A percentile compares a stretch with the other conserved stretches of the same genome.
Evolutionary conservation across 1,139 yeast genomes (phyloP).

Genomic region (Hyphopichia burtonii): DNA sequence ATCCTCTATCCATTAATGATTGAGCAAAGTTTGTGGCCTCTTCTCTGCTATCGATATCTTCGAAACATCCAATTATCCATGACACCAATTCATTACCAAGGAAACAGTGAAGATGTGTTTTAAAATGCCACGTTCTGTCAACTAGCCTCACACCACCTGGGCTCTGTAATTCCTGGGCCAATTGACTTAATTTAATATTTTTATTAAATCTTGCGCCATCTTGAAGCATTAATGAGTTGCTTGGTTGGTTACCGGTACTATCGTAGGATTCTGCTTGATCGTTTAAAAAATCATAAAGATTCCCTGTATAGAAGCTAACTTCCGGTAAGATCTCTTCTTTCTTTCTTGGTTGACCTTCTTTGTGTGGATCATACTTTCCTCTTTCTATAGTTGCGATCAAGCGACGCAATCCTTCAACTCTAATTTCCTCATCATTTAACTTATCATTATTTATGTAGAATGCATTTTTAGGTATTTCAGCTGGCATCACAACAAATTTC

Average conservation of each 20-base stretch:
- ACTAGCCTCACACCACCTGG: constrained; percentile 54
- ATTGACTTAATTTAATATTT: constrained; percentile 34
- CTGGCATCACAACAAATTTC: constrained; percentile 81
- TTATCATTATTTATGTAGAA: constrained; percentile 55
- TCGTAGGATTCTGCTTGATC: constrained; percentile 34
- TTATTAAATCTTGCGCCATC: constrained; percentile 37
- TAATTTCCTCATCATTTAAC: constrained; percentile 74
- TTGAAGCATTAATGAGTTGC: constrained; percentile 28
- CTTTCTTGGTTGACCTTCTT: constrained; percentile 36
- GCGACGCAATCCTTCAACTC: constrained; percentile 82
- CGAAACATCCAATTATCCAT: constrained; percentile 78
- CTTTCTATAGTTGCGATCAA: constrained; percentile 67
- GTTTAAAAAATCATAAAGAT: constrained; percentile 62
- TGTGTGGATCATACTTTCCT: constrained; percentile 46
- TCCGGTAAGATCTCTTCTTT: constrained; percentile 66
- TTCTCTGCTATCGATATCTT: constrained; percentile 76
- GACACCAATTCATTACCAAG: constrained; percentile 82
- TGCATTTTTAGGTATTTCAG: constrained; percentile 63
- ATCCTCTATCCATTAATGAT: constrained; percentile 62
- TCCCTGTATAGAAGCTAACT: constrained; percentile 85
- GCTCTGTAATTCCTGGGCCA: constrained; percentile 70
- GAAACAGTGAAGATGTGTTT: constrained; percentile 73
- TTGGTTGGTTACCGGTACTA: constrained; percentile 33
- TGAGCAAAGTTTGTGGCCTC: constrained; percentile 84
- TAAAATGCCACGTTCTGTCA: constrained; percentile 92